Evolutionary conservation across 306 rosid genomes (phyloP).

Genomic region (Hippophae rhamnoides): DNA sequence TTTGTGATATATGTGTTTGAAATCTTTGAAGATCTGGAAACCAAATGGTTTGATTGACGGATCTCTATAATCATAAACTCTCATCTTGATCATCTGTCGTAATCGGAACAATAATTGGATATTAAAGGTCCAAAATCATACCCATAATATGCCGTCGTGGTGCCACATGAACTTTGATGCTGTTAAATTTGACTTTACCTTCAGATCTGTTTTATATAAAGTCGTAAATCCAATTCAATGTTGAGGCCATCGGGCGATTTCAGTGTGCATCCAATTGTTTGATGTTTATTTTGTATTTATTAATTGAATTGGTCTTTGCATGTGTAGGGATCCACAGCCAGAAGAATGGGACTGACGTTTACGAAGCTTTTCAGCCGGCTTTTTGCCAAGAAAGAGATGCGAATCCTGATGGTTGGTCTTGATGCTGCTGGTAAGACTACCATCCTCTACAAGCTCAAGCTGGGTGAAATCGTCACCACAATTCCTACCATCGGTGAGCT

Average conservation of each 20-base stretch:
- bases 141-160: constrained; percentile 8
- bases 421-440: constrained; percentile 99
- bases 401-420: constrained; percentile 99
- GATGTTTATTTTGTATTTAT: not conserved
- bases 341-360: constrained; percentile 93
- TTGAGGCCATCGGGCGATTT: too few relatives aligned
- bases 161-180: constrained; percentile 12
- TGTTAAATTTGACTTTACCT: not conserved
- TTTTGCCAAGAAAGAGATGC: constrained; percentile 97
- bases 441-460: constrained; percentile 99
- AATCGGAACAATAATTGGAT: constrained; percentile 5
- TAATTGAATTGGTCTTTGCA: constrained; percentile 4
- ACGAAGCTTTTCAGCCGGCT: constrained; percentile 98
- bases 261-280: too few relatives aligned
- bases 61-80: constrained; percentile 21
- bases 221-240: too few relatives aligned
- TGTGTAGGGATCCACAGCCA: constrained; percentile 37
- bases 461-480: constrained; percentile 97
- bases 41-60: constrained; percentile 19
- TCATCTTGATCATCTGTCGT: not conserved
- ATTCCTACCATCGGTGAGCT: constrained; percentile 95
- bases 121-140: constrained; percentile 9
- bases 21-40: constrained; percentile 17
- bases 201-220: constrained; percentile 36
- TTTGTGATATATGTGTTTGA: constrained; percentile 2